Evolutionary conservation across 345 rosid species (phyloP).

Genomic region (Gossypium stocksii): DNA sequence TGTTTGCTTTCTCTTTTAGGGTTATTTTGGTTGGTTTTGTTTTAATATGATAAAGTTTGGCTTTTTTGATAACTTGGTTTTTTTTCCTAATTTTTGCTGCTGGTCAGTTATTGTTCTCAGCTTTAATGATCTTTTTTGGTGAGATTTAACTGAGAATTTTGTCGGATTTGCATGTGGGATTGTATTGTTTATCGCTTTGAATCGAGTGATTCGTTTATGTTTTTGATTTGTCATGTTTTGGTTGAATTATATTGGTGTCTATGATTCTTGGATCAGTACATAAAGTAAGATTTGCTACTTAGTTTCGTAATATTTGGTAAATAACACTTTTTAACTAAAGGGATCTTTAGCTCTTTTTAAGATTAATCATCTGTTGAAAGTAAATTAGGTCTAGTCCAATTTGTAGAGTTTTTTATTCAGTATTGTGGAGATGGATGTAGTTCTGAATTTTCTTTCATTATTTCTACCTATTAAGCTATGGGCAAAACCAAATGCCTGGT

Average conservation of each 20-base stretch:
- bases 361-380: background rate
- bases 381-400: background rate
- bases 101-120: slow-evolving; percentile 2
- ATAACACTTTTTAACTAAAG: background rate
- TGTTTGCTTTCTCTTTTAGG: slow-evolving; percentile 6
- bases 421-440: background rate
- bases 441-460: background rate
- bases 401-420: background rate
- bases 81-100: background rate
- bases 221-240: background rate
- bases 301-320: background rate
- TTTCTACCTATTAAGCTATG: slow-evolving; percentile 36
- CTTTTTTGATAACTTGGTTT: background rate
- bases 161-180: background rate
- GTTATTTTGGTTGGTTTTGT: background rate
- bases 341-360: background rate
- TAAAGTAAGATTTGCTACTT: background rate
- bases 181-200: background rate
- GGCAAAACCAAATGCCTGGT: slow-evolving; percentile 45
- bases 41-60: background rate
- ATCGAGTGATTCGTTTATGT: slow-evolving; percentile 1
- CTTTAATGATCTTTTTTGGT: slow-evolving; percentile 5
- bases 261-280: background rate
- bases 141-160: background rate
- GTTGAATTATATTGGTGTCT: background rate